phyloP scores from a whole-genome alignment of 2,329 filamentous ascomycete genomes.

The Rhynchosporium agropyri region DNA sequence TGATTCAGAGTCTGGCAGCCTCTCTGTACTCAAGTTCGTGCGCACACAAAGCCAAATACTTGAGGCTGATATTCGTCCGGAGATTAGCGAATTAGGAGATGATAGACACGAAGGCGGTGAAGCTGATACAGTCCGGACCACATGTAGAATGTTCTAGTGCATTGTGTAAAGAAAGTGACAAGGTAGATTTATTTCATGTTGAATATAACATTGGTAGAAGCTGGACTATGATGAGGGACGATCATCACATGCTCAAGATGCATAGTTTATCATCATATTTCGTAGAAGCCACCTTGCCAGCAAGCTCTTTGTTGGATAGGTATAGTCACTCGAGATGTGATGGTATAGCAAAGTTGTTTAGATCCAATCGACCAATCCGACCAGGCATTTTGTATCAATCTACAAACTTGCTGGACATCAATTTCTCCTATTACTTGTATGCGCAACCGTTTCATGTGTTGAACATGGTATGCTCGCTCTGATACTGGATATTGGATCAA shows the following conservation, averaged over 20 bases:
- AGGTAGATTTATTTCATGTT: too few relatives aligned
- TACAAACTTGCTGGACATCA: background rate
- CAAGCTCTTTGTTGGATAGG: too few relatives aligned
- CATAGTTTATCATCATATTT: too few relatives aligned
- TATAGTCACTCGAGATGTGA: too few relatives aligned
- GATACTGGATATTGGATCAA: background rate
- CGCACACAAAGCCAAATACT: background rate
- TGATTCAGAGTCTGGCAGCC: background rate
- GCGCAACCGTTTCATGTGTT: too few relatives aligned
- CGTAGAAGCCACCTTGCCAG: too few relatives aligned
- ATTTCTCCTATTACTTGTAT: background rate
- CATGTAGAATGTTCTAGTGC: background rate
- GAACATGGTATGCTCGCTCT: too few relatives aligned
- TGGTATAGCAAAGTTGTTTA: too few relatives aligned
- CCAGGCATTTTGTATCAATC: too few relatives aligned
- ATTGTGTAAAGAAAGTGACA: background rate
- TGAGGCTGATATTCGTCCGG: conserved; percentile 4
- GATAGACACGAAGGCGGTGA: conserved; percentile 9
- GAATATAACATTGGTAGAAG: too few relatives aligned
- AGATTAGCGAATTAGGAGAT: background rate
- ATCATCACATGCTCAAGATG: background rate
- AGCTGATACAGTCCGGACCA: background rate
- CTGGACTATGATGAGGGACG: background rate
- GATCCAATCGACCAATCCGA: too few relatives aligned
- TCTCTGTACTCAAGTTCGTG: background rate